Percentiles rank a stretch among this genome's conserved stretches.
phyloP scores from a whole-genome alignment of 345 rosid genomes.

The Eucalyptus fibrosa region DNA sequence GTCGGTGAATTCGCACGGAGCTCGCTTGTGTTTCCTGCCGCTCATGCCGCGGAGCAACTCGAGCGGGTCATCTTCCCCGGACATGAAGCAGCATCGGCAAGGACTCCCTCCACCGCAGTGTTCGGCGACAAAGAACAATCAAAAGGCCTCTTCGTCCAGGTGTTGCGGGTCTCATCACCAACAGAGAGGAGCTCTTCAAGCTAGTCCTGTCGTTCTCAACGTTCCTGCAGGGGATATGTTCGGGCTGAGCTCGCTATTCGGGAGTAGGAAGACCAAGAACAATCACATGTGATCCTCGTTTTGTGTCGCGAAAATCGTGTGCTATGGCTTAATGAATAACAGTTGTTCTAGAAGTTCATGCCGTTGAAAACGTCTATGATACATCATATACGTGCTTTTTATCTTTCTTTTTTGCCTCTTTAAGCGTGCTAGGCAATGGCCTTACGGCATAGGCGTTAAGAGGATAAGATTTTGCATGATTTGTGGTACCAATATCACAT shows the following conservation, averaged over 20 bases:
- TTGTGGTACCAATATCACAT: not conserved
- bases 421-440: not conserved
- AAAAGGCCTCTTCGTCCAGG: not conserved
- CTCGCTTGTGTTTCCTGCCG: slow-evolving; percentile 1
- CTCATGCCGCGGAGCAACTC: slow-evolving; percentile 2
- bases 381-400: not conserved
- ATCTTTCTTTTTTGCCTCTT: not conserved
- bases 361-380: not conserved
- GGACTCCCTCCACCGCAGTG: not conserved
- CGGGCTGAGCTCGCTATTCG: not conserved
- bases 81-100: not conserved
- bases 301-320: not conserved
- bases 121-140: not conserved
- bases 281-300: not conserved
- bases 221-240: not conserved
- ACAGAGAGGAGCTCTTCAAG: not conserved
- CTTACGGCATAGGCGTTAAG: not conserved
- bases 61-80: not conserved
- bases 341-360: not conserved
- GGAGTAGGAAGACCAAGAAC: not conserved
- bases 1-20: not conserved
- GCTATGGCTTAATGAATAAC: not conserved
- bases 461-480: not conserved
- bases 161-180: not conserved
- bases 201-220: not conserved